Evolutionary conservation across 257 asterid species (phyloP).

Genomic region (Misopates orontium): DNA sequence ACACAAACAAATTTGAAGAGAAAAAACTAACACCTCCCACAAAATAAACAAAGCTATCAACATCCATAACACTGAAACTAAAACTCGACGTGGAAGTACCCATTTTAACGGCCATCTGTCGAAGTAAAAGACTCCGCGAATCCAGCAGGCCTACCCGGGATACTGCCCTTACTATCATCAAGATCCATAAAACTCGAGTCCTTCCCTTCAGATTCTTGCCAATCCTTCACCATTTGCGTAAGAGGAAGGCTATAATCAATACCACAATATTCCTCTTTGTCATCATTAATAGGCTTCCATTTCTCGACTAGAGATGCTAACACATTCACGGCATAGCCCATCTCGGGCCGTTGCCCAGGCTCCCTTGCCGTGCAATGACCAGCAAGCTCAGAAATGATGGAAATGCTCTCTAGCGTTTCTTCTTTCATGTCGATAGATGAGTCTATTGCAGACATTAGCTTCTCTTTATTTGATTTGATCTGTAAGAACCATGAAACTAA

Average conservation of each 20-base stretch:
- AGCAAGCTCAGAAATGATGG: slow-evolving; percentile 76
- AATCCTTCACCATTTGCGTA: slow-evolving; percentile 88
- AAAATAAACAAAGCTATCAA: slow-evolving; percentile 22
- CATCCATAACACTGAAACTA: slow-evolving; percentile 21
- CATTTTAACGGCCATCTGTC: slow-evolving; percentile 64
- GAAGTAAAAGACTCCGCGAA: slow-evolving; percentile 93
- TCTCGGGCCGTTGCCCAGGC: slow-evolving; percentile 84
- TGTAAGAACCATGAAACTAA: slow-evolving; percentile 85
- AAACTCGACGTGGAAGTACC: neutral
- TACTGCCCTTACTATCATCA: slow-evolving; percentile 85
- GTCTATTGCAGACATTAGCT: slow-evolving; percentile 65
- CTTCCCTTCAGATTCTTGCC: slow-evolving; percentile 87
- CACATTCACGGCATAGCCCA: slow-evolving; percentile 81
- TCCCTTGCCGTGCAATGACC: slow-evolving; percentile 92
- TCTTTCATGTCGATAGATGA: slow-evolving; percentile 50
- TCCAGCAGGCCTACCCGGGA: slow-evolving; percentile 82
- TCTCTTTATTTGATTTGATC: slow-evolving; percentile 59
- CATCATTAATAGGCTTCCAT: slow-evolving; percentile 75
- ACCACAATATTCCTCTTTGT: slow-evolving; percentile 73
- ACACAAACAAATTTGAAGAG: slow-evolving; percentile 4
- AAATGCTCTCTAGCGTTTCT: slow-evolving; percentile 55
- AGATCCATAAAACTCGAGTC: slow-evolving; percentile 59
- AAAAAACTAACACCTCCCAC: slow-evolving; percentile 15
- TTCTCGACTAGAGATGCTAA: slow-evolving; percentile 74
- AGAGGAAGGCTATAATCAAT: slow-evolving; percentile 91